Conservation (phyloP, 208 protist genomes). For the Naegleria fowleri region DNA sequence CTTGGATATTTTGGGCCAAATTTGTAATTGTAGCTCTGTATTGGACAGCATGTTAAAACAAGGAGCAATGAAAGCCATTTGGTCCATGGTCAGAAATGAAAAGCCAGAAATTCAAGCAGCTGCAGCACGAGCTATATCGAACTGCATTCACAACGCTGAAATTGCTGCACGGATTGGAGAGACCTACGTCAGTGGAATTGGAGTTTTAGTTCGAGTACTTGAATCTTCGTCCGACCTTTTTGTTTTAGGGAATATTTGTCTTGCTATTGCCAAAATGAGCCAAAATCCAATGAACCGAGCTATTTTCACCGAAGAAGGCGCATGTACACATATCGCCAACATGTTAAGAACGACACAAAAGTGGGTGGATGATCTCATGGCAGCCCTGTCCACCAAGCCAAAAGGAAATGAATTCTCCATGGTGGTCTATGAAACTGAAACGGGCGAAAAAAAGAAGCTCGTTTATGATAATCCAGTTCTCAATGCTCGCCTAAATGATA, state of each 20-base stretch:
- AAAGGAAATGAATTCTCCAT: not conserved
- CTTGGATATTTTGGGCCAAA: not conserved
- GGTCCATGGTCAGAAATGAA: conserved; percentile 10
- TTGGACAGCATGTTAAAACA: not conserved
- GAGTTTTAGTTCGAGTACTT: not conserved
- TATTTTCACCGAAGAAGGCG: not conserved
- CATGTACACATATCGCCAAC: not conserved
- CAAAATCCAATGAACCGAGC: not conserved
- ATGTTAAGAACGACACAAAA: not conserved
- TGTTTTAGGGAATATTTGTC: not conserved
- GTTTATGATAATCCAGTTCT: not conserved
- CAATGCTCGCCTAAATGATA: not conserved
- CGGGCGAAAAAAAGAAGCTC: not conserved
- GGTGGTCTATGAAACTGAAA: not conserved
- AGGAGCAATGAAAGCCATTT: not conserved
- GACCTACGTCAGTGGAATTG: conserved; percentile 5
- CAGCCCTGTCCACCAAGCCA: not conserved
- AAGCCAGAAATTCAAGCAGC: not conserved
- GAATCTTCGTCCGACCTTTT: not conserved
- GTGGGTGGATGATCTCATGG: not conserved
- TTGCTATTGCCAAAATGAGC: conserved; percentile 3
- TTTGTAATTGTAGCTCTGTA: not conserved
- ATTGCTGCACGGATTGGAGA: not conserved
- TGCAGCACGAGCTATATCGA: not conserved
- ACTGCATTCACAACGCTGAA: conserved; percentile 20